Evolutionary conservation across 352 stramenopile genomes (phyloP), one percentile per base, ranked within the genome.

Genomic region (Aphanomyces stellatus): DNA sequence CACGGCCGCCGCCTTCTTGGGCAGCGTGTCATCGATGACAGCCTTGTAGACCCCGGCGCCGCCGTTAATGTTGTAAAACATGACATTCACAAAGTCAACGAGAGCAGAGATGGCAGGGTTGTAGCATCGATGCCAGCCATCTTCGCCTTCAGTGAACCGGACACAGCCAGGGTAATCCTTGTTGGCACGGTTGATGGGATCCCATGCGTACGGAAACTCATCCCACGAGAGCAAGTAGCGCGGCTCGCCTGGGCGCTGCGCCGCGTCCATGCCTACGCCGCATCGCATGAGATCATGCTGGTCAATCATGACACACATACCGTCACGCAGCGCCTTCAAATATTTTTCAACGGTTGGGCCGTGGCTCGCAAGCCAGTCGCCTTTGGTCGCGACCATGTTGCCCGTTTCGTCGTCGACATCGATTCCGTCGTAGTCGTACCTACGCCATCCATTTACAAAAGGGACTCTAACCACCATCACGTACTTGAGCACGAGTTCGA

Each of bases 221-320:
- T 60, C 51, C 51, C 51, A 60, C 31, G 51, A 41, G 13, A 60
- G 51, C 51, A 60, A 60, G 30, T 60, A 60, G 25, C 51, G 51
- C 51, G 51, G 51, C 31, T 60, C 51, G 7, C 28, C 51, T 22
- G 51, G 51, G 1, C 5, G 25, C n/a, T 60, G 51, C 15, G 28
- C 33, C 31, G 28, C 31, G 31, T 60, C 51, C 30, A 60, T 3
- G 3, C 51, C 49, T 57, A 22, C 19, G 11, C 13, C 43, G 22
- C 22, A 27, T n/a, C n/a, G n/a, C 43, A 51, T 25, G 13, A 7
- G 10, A 51, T 11, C 13, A 8, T 34, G 25, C 22, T 25, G n/a
- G 19, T 34, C 13, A 25, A 19, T 25, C n/a, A 51, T 51, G 42
- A 19, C 25, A 37, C n/a, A 10, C 24, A 37, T 57, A 57, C 49